These are phyloP conservation scores for Bretschneidera sinensis DNA, from an alignment of 345 rosid genomes.

Conservation along the genomic window DNA sequence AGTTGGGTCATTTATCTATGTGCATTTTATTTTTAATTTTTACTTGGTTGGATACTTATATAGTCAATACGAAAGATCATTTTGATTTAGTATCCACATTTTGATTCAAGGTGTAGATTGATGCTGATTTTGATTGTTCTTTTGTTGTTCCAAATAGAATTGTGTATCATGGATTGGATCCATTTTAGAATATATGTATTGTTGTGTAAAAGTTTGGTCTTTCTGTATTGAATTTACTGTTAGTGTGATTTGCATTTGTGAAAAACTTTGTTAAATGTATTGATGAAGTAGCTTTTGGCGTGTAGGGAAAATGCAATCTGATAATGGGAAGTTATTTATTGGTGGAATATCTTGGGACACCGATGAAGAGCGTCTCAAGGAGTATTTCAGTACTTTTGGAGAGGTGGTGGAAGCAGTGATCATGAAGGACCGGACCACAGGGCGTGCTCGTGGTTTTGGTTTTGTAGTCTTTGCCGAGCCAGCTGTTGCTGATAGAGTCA, in stretches of 20 bases:
- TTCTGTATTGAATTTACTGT: slow-evolving; percentile 1
- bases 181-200: slow-evolving; percentile 15
- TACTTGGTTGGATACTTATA: slow-evolving; percentile 6
- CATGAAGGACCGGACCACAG: slow-evolving; percentile 96
- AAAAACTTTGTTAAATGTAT: slow-evolving; percentile 7
- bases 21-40: slow-evolving; percentile 15
- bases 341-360: slow-evolving; percentile 99
- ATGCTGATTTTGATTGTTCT: slow-evolving; percentile 8
- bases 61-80: background rate
- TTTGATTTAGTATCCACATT: slow-evolving; percentile 13
- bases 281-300: slow-evolving; percentile 5
- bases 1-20: slow-evolving; percentile 3
- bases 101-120: background rate
- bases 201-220: background rate
- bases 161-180: slow-evolving; percentile 29
- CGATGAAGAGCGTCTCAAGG: slow-evolving; percentile 86
- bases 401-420: slow-evolving; percentile 96
- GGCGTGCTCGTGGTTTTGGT: slow-evolving; percentile 99
- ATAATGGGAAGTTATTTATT: slow-evolving; percentile 83
- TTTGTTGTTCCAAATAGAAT: slow-evolving; percentile 11
- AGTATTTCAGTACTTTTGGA: slow-evolving; percentile 79
- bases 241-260: slow-evolving; percentile 15
- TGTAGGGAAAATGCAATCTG: slow-evolving; percentile 84
- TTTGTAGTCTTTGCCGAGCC: slow-evolving; percentile 92
- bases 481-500: slow-evolving; percentile 82